Base-by-base conservation (phyloP, 306 rosid genomes). In the Inga oerstediana region DNA sequence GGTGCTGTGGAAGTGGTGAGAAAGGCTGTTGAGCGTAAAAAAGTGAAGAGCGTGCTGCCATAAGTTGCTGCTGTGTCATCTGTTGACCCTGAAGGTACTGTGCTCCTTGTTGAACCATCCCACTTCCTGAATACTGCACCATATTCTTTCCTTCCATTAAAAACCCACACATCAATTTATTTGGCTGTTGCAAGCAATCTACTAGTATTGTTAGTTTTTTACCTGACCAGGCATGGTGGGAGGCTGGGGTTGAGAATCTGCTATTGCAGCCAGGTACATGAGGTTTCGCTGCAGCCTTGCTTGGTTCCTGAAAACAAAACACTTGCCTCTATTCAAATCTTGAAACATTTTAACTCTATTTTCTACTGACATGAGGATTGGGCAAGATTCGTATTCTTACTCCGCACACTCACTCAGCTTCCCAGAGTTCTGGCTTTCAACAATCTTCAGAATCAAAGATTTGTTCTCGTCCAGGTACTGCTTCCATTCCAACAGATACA, bases 391-490 rank as follows among this genome's bases (percentile, higher is more conserved):
- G 87, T 51, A 58, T 86, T 75, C 98, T 88, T 90, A 97, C 99
- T 97, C 99, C 30, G 99, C 99, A 77, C 99, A 97, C 79, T 97
- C 99, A 77, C 87, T 91, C 85, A 94, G 83, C 86, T 94, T 97
- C 80, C 99, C 99, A 7, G 94, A 84, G 79, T 92, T 94, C 87
- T 97, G 99, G 95, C 98, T 91, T 89, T 97, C 99, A 71, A 97
- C 99, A 80, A 97, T 97, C 97, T 92, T 97, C 93, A 97, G 88
- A 83, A 97, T 97, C 81, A 97, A 77, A 10, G 99, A 90, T 90
- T 97, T 97, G 93, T 97, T 97, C 86, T 97, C 99, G 54, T 97
- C 99, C 88, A 97, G 88, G 72, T 97, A 97, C 98, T 97, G 97
- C 92, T 75, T 76, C 66, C 17, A 86, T 75, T 74, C 65, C 16